Conservation (phyloP, 352 stramenopile genomes). For the Blastocystis sp. region DNA sequence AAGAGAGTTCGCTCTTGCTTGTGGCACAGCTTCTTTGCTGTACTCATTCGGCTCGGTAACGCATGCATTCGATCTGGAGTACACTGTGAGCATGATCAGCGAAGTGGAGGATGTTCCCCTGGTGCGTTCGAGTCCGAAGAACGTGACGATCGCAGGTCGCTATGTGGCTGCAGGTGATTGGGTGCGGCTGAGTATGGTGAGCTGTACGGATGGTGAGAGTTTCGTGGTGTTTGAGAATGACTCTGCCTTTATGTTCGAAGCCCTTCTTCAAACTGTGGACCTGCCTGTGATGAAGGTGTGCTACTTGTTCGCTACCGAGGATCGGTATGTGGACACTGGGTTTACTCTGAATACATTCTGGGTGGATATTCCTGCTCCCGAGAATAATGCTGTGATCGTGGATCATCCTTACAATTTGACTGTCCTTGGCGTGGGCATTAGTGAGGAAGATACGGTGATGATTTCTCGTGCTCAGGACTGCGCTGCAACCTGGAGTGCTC, state of each 20-base stretch:
- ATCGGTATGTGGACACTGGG: background rate
- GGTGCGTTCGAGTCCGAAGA: background rate
- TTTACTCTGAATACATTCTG: background rate
- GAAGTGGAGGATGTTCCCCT: background rate
- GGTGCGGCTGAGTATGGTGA: background rate
- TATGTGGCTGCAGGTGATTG: background rate
- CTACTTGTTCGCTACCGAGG: slow-evolving; percentile 13
- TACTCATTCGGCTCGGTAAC: slow-evolving; percentile 4
- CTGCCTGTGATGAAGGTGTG: background rate
- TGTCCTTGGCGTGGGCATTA: background rate
- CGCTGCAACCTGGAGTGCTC: background rate
- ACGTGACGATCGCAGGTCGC: background rate
- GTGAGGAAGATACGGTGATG: background rate
- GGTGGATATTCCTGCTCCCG: background rate
- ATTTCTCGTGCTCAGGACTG: background rate
- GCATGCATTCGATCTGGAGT: background rate
- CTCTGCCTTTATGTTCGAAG: background rate
- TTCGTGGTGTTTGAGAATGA: background rate
- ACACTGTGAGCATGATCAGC: background rate
- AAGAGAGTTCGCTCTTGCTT: background rate
- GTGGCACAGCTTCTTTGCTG: background rate
- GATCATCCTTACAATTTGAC: background rate
- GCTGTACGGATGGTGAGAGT: background rate
- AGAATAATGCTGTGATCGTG: slow-evolving; percentile 25
- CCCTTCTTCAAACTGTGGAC: background rate